These are phyloP conservation scores for Leccinum uliginosum DNA, from an alignment of 768 basidiomycete species.

Conservation along the genomic window DNA sequence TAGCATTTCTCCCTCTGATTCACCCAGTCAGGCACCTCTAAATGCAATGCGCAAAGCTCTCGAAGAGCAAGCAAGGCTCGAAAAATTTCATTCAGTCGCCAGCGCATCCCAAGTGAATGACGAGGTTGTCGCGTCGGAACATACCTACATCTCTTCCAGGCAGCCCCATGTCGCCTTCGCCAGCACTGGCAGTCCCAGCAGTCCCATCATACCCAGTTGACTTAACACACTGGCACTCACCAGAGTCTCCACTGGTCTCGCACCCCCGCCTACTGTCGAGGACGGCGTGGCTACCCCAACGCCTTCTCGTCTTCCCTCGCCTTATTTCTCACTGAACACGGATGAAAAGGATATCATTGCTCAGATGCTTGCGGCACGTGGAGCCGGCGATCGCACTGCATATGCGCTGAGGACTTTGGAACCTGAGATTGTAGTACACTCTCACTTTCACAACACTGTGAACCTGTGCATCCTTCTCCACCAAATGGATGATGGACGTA, in stretches of 20 bases:
- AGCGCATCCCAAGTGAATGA: slow-evolving; percentile 23
- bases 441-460: slow-evolving; percentile 75
- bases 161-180: slow-evolving; percentile 32
- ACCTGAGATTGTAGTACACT: slow-evolving; percentile 58
- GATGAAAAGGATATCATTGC: slow-evolving; percentile 62
- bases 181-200: too few species aligned
- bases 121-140: slow-evolving; percentile 19
- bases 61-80: slow-evolving; percentile 21
- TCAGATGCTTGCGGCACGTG: slow-evolving; percentile 45
- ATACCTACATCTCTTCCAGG: slow-evolving; percentile 19
- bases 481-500: slow-evolving; percentile 60
- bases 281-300: slow-evolving; percentile 45
- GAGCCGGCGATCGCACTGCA: slow-evolving; percentile 55
- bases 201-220: slow-evolving; percentile 23
- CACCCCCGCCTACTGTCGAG: slow-evolving; percentile 24
- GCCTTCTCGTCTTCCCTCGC: slow-evolving; percentile 54
- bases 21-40: slow-evolving; percentile 30
- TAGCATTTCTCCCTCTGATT: slow-evolving; percentile 32
- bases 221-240: slow-evolving; percentile 30
- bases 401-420: slow-evolving; percentile 58
- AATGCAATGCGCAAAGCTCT: slow-evolving; percentile 28
- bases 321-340: slow-evolving; percentile 47
- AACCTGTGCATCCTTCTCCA: slow-evolving; percentile 75
- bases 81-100: slow-evolving; percentile 19
- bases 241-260: slow-evolving; percentile 26